Evolutionary conservation across 2,329 filamentous ascomycete genomes (phyloP).

Genomic region (Calonectria hongkongensis): DNA sequence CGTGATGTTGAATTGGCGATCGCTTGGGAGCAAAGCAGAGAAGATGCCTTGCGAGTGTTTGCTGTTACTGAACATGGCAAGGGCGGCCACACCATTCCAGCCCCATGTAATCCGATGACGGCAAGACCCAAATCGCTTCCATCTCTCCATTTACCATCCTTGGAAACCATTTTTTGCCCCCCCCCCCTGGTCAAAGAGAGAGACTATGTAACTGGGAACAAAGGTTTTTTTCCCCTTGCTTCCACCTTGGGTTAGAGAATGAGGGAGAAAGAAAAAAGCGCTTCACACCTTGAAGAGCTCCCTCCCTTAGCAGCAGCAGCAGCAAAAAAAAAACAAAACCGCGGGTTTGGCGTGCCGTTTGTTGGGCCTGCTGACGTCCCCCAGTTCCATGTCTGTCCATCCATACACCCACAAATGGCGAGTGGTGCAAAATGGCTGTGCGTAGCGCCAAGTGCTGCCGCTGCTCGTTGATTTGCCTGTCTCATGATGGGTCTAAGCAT

Average conservation of each 20-base stretch:
- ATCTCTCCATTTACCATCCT: constrained; percentile 33
- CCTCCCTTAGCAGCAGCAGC: background rate
- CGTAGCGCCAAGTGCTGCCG: constrained; percentile 27
- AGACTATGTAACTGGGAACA: background rate
- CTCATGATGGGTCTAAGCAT: background rate
- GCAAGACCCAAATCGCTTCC: constrained; percentile 41
- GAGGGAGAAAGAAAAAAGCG: background rate
- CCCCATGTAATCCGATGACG: constrained; percentile 48
- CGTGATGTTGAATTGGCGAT: constrained; percentile 7
- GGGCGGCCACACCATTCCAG: constrained; percentile 35
- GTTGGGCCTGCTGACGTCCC: constrained; percentile 37
- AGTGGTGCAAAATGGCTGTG: constrained; percentile 34
- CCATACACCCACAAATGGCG: constrained; percentile 28
- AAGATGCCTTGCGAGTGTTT: constrained; percentile 9
- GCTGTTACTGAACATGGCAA: constrained; percentile 34
- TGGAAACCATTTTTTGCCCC: constrained; percentile 14
- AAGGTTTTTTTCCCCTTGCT: background rate
- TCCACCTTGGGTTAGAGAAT: background rate
- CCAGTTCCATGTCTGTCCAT: background rate
- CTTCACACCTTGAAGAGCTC: background rate
- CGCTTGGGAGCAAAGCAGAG: background rate
- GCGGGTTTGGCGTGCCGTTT: constrained; percentile 19
- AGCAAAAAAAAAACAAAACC: background rate
- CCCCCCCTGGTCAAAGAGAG: constrained; percentile 6
- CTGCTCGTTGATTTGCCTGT: constrained; percentile 35